Base-by-base conservation (phyloP, 495 filamentous ascomycete species). In the Geoglossum glabrum region DNA sequence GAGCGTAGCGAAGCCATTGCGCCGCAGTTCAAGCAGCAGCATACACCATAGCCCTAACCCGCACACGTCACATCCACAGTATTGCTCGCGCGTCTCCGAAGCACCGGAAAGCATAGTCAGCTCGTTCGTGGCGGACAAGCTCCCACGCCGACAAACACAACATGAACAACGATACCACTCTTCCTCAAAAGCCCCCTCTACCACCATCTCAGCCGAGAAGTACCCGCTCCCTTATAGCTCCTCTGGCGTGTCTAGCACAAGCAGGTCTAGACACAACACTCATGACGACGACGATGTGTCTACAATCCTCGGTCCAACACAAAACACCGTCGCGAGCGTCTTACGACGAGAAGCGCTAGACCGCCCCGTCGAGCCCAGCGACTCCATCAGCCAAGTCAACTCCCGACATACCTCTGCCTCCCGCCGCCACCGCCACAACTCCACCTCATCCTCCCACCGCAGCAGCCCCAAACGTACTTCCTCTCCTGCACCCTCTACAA, bases 361-460 rank as follows among this genome's bases (percentile, higher is more conserved):
- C 31, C 25, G 55, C 38, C 6, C 56, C 56, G 43, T 58, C 25
- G 45, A 13, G 21, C 56, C 56, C 33, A 49, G 56, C 38, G 56
- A 58, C n/a, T 58, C 56, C 26, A 58, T 58, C 43, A 58, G 56
- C 45, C 34, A 58, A 45, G 56, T 58, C 3, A 45, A 43, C 56
- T 50, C 56, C 56, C 27, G 23, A 21, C 49, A n/a, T n/a, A n/a
- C 25, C 10, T 5, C 49, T 31, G n/a, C n/a, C n/a, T n/a, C n/a
- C n/a, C n/a, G n/a, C n/a, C n/a, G n/a, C n/a, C n/a, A n/a, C n/a
- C 49, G 23, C 1, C 8, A 28, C 46, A 50, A 34, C 31, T 5
- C 31, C 31, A 34, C 11, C 31, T n/a, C 43, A 47, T 47, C 43
- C 43, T 47, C 43, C 31, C 31, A 11, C 31, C 31, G 11, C 31